Base-by-base conservation (phyloP, 163 green algal genomes). In the Chlamydomonas reinhardtii region DNA sequence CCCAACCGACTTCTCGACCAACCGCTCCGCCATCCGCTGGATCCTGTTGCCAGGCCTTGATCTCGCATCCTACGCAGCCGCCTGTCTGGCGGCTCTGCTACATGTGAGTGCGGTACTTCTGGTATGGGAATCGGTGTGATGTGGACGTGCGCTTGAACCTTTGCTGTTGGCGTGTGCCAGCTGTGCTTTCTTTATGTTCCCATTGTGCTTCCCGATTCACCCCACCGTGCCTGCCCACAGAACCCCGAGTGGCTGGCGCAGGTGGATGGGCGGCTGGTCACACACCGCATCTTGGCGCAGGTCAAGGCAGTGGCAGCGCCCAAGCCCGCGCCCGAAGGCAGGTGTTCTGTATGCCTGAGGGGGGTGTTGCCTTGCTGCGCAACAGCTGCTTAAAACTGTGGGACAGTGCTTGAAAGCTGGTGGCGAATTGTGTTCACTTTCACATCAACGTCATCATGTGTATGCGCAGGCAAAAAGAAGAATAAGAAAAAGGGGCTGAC, bases 401-500 rank as follows among this genome's bases (percentile, higher is more conserved):
- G n/a, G n/a, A n/a, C n/a, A n/a, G n/a, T n/a, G n/a, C n/a, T n/a
- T n/a, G n/a, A n/a, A n/a, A n/a, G n/a, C n/a, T n/a, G n/a, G n/a
- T n/a, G n/a, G n/a, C n/a, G n/a, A n/a, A n/a, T n/a, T n/a, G n/a
- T n/a, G n/a, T n/a, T n/a, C n/a, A n/a, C n/a, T n/a, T n/a, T n/a
- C n/a, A n/a, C n/a, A n/a, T n/a, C n/a, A n/a, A n/a, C n/a, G n/a
- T n/a, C n/a, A n/a, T n/a, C n/a, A n/a, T n/a, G n/a, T n/a, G n/a
- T n/a, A n/a, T n/a, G n/a, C n/a, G 27, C 37, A 83, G 66, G 79
- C 79, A 86, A 84, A 61, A 88, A 81, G 61, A 90, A 90, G 85
- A 70, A 83, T 68, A 92, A 92, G 89, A 89, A 92, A 84, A 89
- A 89, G 48, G 85, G 80, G 3, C 85, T 92, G 69, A 64, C 75